Evolutionary conservation across 2,329 filamentous ascomycete genomes (phyloP).

Genomic region (Claviceps pazoutovae): DNA sequence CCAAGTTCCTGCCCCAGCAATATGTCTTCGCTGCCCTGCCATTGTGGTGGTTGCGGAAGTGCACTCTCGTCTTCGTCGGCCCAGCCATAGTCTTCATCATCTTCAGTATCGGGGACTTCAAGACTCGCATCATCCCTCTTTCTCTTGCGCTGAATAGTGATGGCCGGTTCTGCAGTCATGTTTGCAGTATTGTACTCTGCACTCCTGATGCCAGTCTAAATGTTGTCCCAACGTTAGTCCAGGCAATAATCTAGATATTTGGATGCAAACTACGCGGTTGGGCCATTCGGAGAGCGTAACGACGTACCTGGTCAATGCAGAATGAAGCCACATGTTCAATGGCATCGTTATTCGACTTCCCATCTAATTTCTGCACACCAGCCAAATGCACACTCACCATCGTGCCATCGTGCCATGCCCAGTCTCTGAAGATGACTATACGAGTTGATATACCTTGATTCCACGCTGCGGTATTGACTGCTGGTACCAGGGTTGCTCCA

Average conservation of each 20-base stretch:
- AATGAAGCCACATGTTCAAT: slow-evolving; percentile 36
- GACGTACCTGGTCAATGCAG: slow-evolving; percentile 30
- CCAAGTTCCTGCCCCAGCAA: slow-evolving; percentile 35
- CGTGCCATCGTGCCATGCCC: slow-evolving; percentile 36
- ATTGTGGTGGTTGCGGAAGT: slow-evolving; percentile 47
- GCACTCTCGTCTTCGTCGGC: slow-evolving; percentile 50
- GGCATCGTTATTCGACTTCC: slow-evolving; percentile 27
- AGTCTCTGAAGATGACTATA: slow-evolving; percentile 69
- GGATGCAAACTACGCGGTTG: not conserved
- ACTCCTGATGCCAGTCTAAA: slow-evolving; percentile 29
- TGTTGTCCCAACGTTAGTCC: not conserved
- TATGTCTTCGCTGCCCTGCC: slow-evolving; percentile 53
- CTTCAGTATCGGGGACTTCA: slow-evolving; percentile 48
- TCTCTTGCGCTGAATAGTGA: slow-evolving; percentile 40
- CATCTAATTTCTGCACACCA: slow-evolving; percentile 51
- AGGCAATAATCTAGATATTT: not conserved
- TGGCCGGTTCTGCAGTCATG: slow-evolving; percentile 20
- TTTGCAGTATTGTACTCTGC: slow-evolving; percentile 24
- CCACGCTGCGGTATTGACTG: slow-evolving; percentile 66
- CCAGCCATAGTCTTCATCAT: slow-evolving; percentile 62
- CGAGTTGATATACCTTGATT: slow-evolving; percentile 62
- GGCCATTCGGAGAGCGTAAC: not conserved
- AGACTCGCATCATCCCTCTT: slow-evolving; percentile 46
- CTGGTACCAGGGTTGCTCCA: slow-evolving; percentile 57
- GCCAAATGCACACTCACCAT: slow-evolving; percentile 41